A percentile compares a stretch with the other conserved stretches of the same genome.
phyloP scores from a whole-genome alignment of 345 rosid genomes.

The Salix viminalis region DNA sequence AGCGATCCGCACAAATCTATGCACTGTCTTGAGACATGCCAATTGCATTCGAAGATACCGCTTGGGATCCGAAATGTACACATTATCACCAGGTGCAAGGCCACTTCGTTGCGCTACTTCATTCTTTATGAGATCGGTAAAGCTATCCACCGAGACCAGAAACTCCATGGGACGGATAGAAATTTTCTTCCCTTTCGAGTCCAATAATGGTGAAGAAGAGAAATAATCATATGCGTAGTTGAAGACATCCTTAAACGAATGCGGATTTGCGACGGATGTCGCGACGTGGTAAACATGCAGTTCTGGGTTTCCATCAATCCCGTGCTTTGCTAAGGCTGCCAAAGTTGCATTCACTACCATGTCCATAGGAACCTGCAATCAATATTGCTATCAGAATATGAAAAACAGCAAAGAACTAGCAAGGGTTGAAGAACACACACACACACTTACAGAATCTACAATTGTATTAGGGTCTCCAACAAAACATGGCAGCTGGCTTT shows the following conservation, averaged over 20 bases:
- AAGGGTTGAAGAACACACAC: background rate
- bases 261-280: constrained; percentile 26
- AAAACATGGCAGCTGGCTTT: constrained; percentile 30
- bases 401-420: background rate
- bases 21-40: constrained; percentile 7
- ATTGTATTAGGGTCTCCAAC: constrained; percentile 18
- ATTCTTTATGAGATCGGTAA: constrained; percentile 10
- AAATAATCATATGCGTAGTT: constrained; percentile 15
- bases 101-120: background rate
- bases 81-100: background rate
- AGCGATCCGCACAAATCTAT: background rate
- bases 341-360: constrained; percentile 24
- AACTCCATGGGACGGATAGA: constrained; percentile 5
- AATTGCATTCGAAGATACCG: background rate
- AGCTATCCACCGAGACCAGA: constrained; percentile 14
- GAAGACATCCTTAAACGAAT: background rate
- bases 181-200: constrained; percentile 12
- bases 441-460: constrained; percentile 19
- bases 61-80: background rate
- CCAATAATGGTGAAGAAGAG: background rate
- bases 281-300: constrained; percentile 19
- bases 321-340: constrained; percentile 35
- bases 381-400: background rate
- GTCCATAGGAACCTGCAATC: constrained; percentile 28
- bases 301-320: background rate